These are phyloP conservation scores for Vickermania spadyakhi DNA, from an alignment of 208 protist species.

Conservation along the genomic window DNA sequence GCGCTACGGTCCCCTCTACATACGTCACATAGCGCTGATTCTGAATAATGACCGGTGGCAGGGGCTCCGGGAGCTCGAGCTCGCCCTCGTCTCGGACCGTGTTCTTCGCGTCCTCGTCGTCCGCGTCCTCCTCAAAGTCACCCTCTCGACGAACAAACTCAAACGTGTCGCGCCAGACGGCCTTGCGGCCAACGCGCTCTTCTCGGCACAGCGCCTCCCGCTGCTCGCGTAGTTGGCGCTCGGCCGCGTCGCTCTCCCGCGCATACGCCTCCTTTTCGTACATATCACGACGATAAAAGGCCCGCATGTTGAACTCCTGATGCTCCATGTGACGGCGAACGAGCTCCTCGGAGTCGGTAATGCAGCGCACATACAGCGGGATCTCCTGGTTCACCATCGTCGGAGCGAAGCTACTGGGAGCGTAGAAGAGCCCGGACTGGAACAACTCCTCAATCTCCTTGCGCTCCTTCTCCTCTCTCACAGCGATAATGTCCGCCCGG, in stretches of 20 bases:
- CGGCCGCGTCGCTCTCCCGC: neutral
- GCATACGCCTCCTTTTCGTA: neutral
- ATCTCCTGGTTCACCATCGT: neutral
- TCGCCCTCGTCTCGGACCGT: neutral
- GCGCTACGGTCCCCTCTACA: neutral
- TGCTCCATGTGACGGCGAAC: neutral
- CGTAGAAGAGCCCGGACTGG: neutral
- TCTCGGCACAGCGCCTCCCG: neutral
- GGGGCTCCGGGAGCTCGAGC: neutral
- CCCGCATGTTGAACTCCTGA: neutral
- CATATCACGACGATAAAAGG: neutral
- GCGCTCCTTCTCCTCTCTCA: neutral
- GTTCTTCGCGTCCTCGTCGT: neutral
- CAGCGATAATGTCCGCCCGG: neutral
- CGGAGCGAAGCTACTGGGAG: neutral
- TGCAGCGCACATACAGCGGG: neutral
- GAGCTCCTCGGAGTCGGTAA: constrained; percentile 1
- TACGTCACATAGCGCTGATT: neutral
- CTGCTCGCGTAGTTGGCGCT: neutral
- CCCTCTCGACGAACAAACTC: neutral
- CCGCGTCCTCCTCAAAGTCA: neutral
- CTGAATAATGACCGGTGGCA: neutral
- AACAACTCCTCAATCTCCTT: neutral
- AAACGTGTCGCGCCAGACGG: neutral
- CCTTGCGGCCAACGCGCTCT: neutral